Base-by-base conservation (phyloP, 2,329 filamentous ascomycete genomes). In the Phyllosticta citrichinensis region DNA sequence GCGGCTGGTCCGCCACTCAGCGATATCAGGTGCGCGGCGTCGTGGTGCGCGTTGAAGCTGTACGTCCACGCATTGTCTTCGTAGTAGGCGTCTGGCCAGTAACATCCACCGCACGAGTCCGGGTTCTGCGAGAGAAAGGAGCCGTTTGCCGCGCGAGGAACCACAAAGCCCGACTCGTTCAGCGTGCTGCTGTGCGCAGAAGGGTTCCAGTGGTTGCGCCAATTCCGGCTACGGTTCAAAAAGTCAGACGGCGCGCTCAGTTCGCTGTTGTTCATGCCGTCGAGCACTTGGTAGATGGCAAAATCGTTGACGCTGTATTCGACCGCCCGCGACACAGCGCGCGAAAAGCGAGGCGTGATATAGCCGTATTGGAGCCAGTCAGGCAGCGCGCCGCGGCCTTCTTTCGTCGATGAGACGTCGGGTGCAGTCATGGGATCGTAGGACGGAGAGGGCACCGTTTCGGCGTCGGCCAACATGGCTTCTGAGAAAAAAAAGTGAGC, bases 281-380 rank as follows among this genome's bases (percentile, higher is more conserved):
- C 71, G 2, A 87, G 87, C 11, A 90, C 83, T 68, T 86, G 83
- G 62, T 83, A 81, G 2, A 90, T 73, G 0, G 78, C 80, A 65
- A 89, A 90, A 69, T 90, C 87, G 67, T 90, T 89, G 52, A 79
- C 79, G 0, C 84, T 78, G 67, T 89, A 89, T 68, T 89, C 87
- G 0, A 88, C 80, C 0, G 85, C 83, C 5, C 86, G 77, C 27
- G 80, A 85, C 2, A 87, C 83, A 0, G 85, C 84, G 17, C 87
- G 79, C 1, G 76, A 79, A 65, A 80, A 88, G 2, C 69, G 76
- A 0, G 83, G 81, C 1, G 86, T 87, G 64, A 90, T 87, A 69
- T 82, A 89, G 2, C 86, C 85, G 55, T 80, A 77, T 17, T 77
- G 65, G 1, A 84, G 72, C 87, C 87, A 91, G 72, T 89, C 87